Evolutionary conservation across 257 asterid genomes (phyloP), one percentile per base, ranked within the genome.

Genomic region (Leptodermis oblonga): DNA sequence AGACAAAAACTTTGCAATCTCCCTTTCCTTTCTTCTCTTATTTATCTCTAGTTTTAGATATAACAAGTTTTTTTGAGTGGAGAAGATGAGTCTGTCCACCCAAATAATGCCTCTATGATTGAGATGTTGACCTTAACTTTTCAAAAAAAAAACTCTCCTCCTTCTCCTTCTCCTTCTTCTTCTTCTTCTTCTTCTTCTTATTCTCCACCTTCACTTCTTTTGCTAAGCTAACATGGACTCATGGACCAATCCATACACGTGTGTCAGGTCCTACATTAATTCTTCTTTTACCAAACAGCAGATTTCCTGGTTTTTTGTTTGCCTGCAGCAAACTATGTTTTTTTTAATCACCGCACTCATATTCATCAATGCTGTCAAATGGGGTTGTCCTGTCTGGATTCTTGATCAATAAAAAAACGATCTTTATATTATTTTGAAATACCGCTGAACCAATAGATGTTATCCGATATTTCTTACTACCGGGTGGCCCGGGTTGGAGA

Each of bases 91-190:
- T 79, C 22, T 74, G 80, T 72, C 86, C 85, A 77, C 76, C 77
- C 74, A 84, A 82, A 87, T 87, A 85, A 84, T 87, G 83, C 64
- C 81, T 81, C 83, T 68, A 81, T 83, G 88, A 89, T 89, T 86
- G 88, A 78, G 84, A 86, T 82, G 90, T 70, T 77, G 85, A 82
- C 89, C 82, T 78, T 77, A 78, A 82, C 85, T 72, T 53, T 51
- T 69, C 77, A 67, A 71, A 76, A 79, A 82, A 80, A 79, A 69
- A 12, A 73, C 66, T 71, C 56, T 74, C 63, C 76, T 54, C n/a
- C n/a, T n/a, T n/a, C n/a, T n/a, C n/a, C n/a, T n/a, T n/a, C n/a
- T n/a, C n/a, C n/a, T n/a, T n/a, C n/a, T n/a, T n/a, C n/a, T n/a
- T n/a, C n/a, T n/a, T n/a, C n/a, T n/a, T n/a, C n/a, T n/a, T n/a